Evolutionary conservation across 2,329 filamentous ascomycete species (phyloP).

Genomic region (Harringtonia aguacate): DNA sequence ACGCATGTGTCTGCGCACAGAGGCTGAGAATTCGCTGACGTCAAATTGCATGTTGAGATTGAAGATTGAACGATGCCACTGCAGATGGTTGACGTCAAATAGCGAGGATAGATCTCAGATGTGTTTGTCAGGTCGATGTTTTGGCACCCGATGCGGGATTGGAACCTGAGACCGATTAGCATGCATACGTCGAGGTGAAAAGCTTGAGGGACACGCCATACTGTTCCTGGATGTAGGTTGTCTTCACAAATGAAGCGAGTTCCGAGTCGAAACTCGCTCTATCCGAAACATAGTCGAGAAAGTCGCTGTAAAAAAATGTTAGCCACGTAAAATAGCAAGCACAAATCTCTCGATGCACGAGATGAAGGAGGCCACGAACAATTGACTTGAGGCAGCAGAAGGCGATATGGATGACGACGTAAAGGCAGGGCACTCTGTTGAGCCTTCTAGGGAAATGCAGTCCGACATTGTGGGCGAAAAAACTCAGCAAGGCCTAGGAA

Average conservation of each 20-base stretch:
- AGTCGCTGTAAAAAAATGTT: slow-evolving; percentile 48
- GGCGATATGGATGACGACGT: slow-evolving; percentile 59
- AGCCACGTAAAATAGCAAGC: not conserved
- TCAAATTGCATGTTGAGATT: slow-evolving; percentile 54
- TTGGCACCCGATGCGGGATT: slow-evolving; percentile 68
- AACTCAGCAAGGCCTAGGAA: no score
- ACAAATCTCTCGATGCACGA: no score
- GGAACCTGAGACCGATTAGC: slow-evolving; percentile 50
- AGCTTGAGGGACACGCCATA: slow-evolving; percentile 31
- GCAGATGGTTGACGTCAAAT: slow-evolving; percentile 85
- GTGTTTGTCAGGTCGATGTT: slow-evolving; percentile 69
- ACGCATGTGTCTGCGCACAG: slow-evolving; percentile 87
- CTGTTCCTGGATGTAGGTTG: slow-evolving; percentile 68
- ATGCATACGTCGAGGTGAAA: not conserved
- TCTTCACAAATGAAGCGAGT: slow-evolving; percentile 61
- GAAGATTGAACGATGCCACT: slow-evolving; percentile 92
- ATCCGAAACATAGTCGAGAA: slow-evolving; percentile 72
- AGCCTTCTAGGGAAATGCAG: slow-evolving; percentile 60
- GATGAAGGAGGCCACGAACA: slow-evolving; percentile 14
- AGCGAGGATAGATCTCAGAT: slow-evolving; percentile 79
- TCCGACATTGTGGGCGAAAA: slow-evolving; percentile 24
- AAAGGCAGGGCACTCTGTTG: slow-evolving; percentile 63
- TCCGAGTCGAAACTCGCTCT: slow-evolving; percentile 66
- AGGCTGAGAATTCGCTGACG: slow-evolving; percentile 54
- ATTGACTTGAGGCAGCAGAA: slow-evolving; percentile 8